Evolutionary conservation across 2,329 filamentous ascomycete genomes (phyloP), one percentile per base, ranked within the genome.

Genomic region (Diplodia intermedia): DNA sequence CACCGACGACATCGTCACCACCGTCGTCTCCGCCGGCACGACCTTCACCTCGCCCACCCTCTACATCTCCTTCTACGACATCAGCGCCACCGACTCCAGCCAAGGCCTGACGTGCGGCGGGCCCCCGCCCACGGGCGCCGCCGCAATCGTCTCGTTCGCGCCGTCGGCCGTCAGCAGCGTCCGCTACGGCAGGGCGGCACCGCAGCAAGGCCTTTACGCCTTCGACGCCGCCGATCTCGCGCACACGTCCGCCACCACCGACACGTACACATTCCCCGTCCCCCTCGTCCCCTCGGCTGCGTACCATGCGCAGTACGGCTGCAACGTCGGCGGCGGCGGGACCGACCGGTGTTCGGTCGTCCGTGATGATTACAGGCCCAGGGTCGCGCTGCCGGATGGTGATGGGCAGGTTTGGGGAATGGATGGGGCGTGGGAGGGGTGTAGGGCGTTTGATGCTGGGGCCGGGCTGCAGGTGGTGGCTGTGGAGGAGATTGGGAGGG

Each of bases 21-120:
- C 36, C 53, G 33, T 57, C 33, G 5, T 23, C 33, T 57, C 54
- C 36, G 36, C 20, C 33, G 54, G 33, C 33, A 20, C 18, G 1
- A 57, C 54, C 36, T 57, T 40, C 54, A 43, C 54, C 8, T 57
- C 33, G 8, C 54, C 54, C 11, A 14, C 18, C n/a, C 54, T 57
- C 33, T 40, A 57, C 54, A 4, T 57, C 54, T 57, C 54, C 20
- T 57, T 57, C 33, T 20, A 26, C 36, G 33, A 38, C 54, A 57
- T 26, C 33, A 8, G 6, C 20, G 33, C 54, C 54, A 15, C 33
- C 11, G 33, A 57, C 54, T 9, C 11, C 12, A n/a, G 5, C 33
- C 11, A 36, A 4, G 14, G 11, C 23, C 23, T 53, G 26, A 15
- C 23, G 6, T 53, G 50, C 50, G 50, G 50, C 8, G 7, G 31